Base-by-base conservation (phyloP, 371 early-diverging fungal species). In the Mucor saturninus region DNA sequence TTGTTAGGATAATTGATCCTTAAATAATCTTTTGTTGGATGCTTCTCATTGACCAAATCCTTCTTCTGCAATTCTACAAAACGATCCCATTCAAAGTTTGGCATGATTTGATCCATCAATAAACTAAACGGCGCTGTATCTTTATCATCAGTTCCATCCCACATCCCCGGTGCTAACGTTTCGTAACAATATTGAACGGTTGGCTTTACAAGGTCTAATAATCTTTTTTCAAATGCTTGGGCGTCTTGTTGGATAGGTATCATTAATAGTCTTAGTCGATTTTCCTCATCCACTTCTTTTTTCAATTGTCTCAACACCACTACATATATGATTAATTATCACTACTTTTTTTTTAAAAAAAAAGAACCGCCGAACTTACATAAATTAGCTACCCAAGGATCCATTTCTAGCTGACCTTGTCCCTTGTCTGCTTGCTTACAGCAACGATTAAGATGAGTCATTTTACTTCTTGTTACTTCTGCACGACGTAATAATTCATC, bases 1-100 rank as follows among this genome's bases (percentile, higher is more conserved):
- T 79, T 81, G 62, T 81, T 79, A 13, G 77, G 72, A 64, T 79
- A 81, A 26, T 79, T 77, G 50, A 81, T 79, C n/a, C 72, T 71
- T 13, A 72, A 65, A 38, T 75, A 79, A 21, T 78, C 68, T 51
- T 78, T 79, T 5, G 42, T 57, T 0, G 74, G 71, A 38, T 69
- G 57, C 10, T 70, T 54, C 54, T 78, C 79, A 32, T 69, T 46
- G 9, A 81, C 77, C 43, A 76, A 40, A 11, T 78, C 72, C 15
- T 75, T 64, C 43, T 70, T 65, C 29, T 76, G 62, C 28, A 55
- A 35, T 31, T 72, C 60, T 0, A 61, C 59, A 58, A 79, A 82
- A 0, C 58, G 46, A 0, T 56, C 30, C 82, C 82, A 82, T 62
- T 73, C 75, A 1, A 64, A 43, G 14, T 72, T 61, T 7, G 77